Evolutionary conservation across 1,284 basidiomycete species (phyloP), one percentile per base, ranked within the genome.

Genomic region (Fomes fomentarius): DNA sequence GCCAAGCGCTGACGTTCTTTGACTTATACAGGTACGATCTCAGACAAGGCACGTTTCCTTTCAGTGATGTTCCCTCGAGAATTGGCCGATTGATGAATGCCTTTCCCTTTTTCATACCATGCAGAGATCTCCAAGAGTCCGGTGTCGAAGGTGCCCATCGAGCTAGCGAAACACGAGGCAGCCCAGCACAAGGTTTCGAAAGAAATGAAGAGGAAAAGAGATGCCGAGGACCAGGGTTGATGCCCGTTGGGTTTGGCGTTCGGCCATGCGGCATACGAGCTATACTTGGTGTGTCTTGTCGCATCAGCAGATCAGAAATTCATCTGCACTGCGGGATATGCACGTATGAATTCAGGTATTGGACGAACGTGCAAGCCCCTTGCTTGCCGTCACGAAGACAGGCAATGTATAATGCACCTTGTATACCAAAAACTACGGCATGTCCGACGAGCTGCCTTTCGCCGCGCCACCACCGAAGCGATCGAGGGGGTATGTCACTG

Each of bases 121-220:
- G 39, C 71, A 89, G 94, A 97, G 72, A 94, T 98, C 57, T 87
- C 89, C 26, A 97, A 97, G 79, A 93, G 90, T 63, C 92, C 94
- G 0, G 87, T 93, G 58, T 93, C 90, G n/a, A 94, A 93, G 68
- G 89, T 96, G 57, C 82, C 94, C 14, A 73, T 81, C 6, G 95
- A 98, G 66, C 77, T 98, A 41, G 92, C 92, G 11, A 87, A 89
- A 62, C 95, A 98, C 70, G 93, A 96, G 66, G 78, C 93, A 0
- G 93, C 95, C 4, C 91, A 94, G 72, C 89, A 93, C 67, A 88
- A 87, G 70, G 85, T 96, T 43, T 90, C 93, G 42, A 78, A 85
- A 64, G 93, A 95, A 73, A 96, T 95, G 93, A 96, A 95, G 78
- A 80, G 91, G 61, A 93, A 92, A 76, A 80, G 91, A 34, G 90